Percentiles rank a stretch among this genome's conserved stretches.
These are phyloP conservation scores for Elsinoe arachidis DNA, from an alignment of 2,329 filamentous ascomycete genomes.

Conservation along the genomic window DNA sequence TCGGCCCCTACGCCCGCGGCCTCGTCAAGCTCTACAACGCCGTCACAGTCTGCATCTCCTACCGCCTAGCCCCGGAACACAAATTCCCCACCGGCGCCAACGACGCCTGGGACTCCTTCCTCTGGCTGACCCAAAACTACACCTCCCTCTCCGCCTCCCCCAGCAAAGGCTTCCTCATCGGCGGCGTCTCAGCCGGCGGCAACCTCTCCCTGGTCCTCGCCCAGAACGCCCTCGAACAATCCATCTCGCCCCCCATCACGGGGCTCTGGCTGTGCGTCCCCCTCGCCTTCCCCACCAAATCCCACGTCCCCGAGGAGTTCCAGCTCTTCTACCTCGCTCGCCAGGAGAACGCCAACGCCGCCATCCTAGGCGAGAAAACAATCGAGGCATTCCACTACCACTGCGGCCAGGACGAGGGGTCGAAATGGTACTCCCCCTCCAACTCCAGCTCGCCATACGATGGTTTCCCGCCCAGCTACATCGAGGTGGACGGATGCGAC, in stretches of 20 bases:
- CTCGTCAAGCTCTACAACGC: slow-evolving; percentile 10
- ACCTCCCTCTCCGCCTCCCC: slow-evolving; percentile 31
- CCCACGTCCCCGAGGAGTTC: slow-evolving; percentile 29
- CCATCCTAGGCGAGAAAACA: slow-evolving; percentile 9
- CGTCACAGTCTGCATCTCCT: slow-evolving; percentile 20
- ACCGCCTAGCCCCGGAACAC: slow-evolving; percentile 38
- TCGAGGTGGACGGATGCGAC: slow-evolving; percentile 8
- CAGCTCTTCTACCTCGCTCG: slow-evolving; percentile 29
- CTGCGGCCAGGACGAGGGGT: background rate
- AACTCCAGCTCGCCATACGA: background rate
- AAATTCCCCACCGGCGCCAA: slow-evolving; percentile 35
- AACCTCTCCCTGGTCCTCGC: slow-evolving; percentile 32
- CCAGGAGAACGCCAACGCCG: slow-evolving; percentile 32
- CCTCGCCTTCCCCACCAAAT: slow-evolving; percentile 20
- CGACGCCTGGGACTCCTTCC: slow-evolving; percentile 38
- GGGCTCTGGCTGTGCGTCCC: slow-evolving; percentile 39
- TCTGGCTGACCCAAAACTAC: slow-evolving; percentile 36
- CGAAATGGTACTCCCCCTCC: background rate
- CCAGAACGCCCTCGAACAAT: slow-evolving; percentile 34
- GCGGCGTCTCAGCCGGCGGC: slow-evolving; percentile 38
- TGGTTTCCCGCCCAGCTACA: slow-evolving; percentile 3
- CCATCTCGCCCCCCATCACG: slow-evolving; percentile 34
- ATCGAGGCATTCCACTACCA: background rate
- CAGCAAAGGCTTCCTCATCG: slow-evolving; percentile 38
- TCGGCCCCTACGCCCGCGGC: slow-evolving; percentile 15